These are phyloP conservation scores for Picea mariana DNA, from an alignment of 83 land plant species.

Conservation along the genomic window DNA sequence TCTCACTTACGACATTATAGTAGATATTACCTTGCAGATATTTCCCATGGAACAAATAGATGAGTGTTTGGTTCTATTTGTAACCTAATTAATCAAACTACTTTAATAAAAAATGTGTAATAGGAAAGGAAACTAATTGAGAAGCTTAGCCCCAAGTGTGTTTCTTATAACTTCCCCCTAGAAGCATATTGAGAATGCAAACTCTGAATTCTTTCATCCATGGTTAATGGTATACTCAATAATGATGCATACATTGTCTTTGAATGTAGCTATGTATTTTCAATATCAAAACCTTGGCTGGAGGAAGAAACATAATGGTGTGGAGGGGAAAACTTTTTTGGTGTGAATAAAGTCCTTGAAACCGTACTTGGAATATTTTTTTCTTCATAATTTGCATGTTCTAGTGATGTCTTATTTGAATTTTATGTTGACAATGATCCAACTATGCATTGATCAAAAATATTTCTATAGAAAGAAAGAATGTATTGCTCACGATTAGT, in stretches of 20 bases:
- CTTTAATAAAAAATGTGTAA: neutral
- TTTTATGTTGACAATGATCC: conserved; percentile 48
- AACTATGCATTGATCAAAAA: conserved; percentile 71
- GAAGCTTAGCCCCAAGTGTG: neutral
- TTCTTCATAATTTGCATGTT: conserved; percentile 32
- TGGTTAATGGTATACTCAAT: neutral
- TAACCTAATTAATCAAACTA: neutral
- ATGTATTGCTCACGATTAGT: conserved; percentile 90
- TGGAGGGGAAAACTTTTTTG: conserved; percentile 50
- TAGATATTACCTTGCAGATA: neutral
- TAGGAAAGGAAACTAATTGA: too few relatives aligned
- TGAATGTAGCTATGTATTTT: conserved; percentile 14
- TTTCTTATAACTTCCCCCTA: conserved; percentile 1
- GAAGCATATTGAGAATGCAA: conserved; percentile 5
- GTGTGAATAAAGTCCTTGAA: conserved; percentile 59
- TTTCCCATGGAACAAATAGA: neutral
- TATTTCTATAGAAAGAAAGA: conserved; percentile 80
- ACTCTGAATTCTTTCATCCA: conserved; percentile 18
- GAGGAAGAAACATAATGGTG: conserved; percentile 44
- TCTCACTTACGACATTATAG: too few relatives aligned
- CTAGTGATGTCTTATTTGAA: conserved; percentile 54
- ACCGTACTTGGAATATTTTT: conserved; percentile 59
- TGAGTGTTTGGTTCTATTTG: too few relatives aligned
- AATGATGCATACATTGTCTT: conserved; percentile 37
- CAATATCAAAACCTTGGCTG: conserved; percentile 31